Conservation (phyloP, 768 basidiomycete genomes). For the Macrolepiota dolichaula region DNA sequence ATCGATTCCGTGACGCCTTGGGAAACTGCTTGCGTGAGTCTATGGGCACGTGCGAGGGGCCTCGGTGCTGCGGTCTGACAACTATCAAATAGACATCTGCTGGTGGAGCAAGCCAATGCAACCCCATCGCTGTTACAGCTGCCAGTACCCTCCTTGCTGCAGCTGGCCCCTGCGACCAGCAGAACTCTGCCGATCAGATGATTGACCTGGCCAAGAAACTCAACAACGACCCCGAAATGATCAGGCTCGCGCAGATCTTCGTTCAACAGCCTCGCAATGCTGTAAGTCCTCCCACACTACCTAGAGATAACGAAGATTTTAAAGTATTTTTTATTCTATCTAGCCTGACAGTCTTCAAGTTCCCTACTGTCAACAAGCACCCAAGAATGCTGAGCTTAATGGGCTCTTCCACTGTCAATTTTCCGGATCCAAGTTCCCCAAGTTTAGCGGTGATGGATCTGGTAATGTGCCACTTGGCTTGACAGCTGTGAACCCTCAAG, state of each 20-base stretch:
- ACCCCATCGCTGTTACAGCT: constrained; percentile 50
- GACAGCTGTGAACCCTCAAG: constrained; percentile 35
- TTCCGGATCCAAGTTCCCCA: constrained; percentile 34
- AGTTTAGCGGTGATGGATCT: constrained; percentile 37
- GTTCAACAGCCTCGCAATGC: constrained; percentile 50
- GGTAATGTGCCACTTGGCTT: constrained; percentile 47
- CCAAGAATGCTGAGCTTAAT: constrained; percentile 43
- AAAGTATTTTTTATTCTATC: neutral
- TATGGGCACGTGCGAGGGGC: neutral
- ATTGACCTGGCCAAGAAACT: constrained; percentile 42
- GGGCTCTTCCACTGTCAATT: constrained; percentile 57
- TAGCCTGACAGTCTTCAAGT: constrained; percentile 43
- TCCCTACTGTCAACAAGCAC: constrained; percentile 48
- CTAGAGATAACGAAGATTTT: neutral
- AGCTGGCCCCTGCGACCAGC: constrained; percentile 51
- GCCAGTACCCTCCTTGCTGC: constrained; percentile 60
- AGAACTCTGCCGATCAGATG: constrained; percentile 52
- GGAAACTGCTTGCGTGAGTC: constrained; percentile 51
- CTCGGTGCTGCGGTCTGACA: constrained; percentile 2
- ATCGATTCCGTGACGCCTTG: constrained; percentile 43
- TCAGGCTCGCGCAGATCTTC: constrained; percentile 42
- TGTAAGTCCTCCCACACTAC: constrained; percentile 32
- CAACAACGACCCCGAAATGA: constrained; percentile 40
- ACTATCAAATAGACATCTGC: constrained; percentile 39
- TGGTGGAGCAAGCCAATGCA: constrained; percentile 56